These are phyloP conservation scores for Fusarium agapanthi DNA, from an alignment of 2,329 filamentous ascomycete species.

Conservation along the genomic window DNA sequence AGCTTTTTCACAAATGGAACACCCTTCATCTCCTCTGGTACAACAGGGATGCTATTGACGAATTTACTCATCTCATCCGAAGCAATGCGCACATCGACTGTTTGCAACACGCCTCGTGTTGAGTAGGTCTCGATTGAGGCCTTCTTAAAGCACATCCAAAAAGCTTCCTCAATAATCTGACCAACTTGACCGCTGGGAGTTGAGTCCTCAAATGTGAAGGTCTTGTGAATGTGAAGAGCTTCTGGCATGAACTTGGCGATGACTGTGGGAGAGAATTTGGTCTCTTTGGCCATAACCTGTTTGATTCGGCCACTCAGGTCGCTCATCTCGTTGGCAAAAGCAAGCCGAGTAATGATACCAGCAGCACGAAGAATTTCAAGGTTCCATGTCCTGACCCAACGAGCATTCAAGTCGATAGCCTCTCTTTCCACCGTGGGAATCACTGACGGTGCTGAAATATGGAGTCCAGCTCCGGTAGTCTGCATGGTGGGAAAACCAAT, in stretches of 20 bases:
- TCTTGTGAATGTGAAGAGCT: slow-evolving; percentile 83
- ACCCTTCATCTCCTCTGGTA: slow-evolving; percentile 79
- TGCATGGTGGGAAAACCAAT: slow-evolving; percentile 98
- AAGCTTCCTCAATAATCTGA: slow-evolving; percentile 89
- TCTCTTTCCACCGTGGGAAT: slow-evolving; percentile 98
- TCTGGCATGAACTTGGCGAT: slow-evolving; percentile 77
- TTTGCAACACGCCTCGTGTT: slow-evolving; percentile 86
- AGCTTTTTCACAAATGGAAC: slow-evolving; percentile 82
- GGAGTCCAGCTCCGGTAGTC: slow-evolving; percentile 91
- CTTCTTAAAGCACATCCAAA: slow-evolving; percentile 90
- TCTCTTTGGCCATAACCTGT: slow-evolving; percentile 54
- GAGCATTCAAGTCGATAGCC: slow-evolving; percentile 94
- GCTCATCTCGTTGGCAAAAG: slow-evolving; percentile 87
- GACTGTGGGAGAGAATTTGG: slow-evolving; percentile 68
- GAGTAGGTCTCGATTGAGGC: slow-evolving; percentile 89
- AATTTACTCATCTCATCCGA: slow-evolving; percentile 74
- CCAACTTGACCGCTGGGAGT: slow-evolving; percentile 87
- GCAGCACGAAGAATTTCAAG: slow-evolving; percentile 90
- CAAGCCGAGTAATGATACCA: slow-evolving; percentile 87
- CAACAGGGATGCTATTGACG: slow-evolving; percentile 85
- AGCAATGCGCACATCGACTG: slow-evolving; percentile 80
- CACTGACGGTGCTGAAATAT: slow-evolving; percentile 93
- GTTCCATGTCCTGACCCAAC: slow-evolving; percentile 96
- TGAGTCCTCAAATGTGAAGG: slow-evolving; percentile 88
- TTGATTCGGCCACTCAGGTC: slow-evolving; percentile 72